Percentiles rank a stretch among this genome's conserved stretches.
Conservation (phyloP, 2,329 filamentous ascomycete species). For the Colletotrichum lupini region DNA sequence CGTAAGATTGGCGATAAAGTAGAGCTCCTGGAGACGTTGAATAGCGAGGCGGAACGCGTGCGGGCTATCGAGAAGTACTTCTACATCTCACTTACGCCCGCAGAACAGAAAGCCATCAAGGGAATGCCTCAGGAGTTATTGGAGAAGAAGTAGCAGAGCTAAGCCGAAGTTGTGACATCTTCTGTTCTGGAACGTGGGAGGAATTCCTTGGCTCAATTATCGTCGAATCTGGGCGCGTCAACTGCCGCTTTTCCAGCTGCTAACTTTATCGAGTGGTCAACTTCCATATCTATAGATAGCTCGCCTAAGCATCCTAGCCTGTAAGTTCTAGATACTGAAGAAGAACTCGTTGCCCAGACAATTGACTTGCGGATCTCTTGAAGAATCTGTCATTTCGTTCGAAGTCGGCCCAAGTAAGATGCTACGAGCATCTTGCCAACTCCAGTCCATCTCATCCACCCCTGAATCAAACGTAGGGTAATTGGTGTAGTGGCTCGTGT, state of each 20-base stretch:
- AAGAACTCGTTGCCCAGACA: neutral
- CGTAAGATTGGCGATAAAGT: conserved; percentile 48
- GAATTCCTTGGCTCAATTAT: neutral
- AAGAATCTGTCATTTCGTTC: neutral
- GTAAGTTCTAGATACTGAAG: neutral
- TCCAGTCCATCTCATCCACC: neutral
- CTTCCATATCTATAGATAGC: neutral
- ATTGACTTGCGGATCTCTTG: neutral
- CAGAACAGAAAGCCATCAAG: conserved; percentile 60
- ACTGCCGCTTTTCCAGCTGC: too few relatives aligned
- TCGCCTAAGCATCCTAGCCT: too few relatives aligned
- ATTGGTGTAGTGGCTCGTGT: neutral
- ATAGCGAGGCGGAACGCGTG: conserved; percentile 60
- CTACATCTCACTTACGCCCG: conserved; percentile 55
- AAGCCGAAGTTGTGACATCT: neutral
- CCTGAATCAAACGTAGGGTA: neutral
- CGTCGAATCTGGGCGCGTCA: too few relatives aligned
- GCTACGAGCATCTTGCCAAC: neutral
- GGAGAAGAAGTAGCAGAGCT: neutral
- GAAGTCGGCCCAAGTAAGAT: neutral
- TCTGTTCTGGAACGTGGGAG: neutral
- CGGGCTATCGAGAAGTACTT: conserved; percentile 61
- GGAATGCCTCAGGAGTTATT: conserved; percentile 44
- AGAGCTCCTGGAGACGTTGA: conserved; percentile 54
- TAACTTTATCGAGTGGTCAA: neutral